Evolutionary conservation across 148 eudicot genomes (phyloP).

Genomic region (Fagopyrum tataricum): DNA sequence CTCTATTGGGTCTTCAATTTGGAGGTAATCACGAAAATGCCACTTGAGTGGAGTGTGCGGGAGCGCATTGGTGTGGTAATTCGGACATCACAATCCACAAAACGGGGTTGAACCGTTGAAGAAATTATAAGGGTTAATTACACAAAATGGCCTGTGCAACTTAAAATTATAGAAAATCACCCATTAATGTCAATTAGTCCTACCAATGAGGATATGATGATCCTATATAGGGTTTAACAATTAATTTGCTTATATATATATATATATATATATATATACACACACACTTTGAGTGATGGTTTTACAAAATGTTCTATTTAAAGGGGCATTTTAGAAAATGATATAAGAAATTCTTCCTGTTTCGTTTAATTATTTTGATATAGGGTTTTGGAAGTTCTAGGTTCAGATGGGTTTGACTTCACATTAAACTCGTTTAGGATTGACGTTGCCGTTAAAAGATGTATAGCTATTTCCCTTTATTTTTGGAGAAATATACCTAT

Average conservation of each 20-base stretch:
- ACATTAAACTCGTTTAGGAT: neutral
- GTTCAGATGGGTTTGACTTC: neutral
- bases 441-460: neutral
- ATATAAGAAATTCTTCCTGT: neutral
- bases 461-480: neutral
- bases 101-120: too few species aligned
- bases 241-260: too few species aligned
- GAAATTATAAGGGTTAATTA: too few species aligned
- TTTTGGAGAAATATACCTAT: neutral
- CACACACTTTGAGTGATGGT: too few species aligned
- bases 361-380: neutral
- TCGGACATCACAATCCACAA: neutral
- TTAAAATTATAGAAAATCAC: too few species aligned
- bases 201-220: too few species aligned
- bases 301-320: too few species aligned
- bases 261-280: too few species aligned
- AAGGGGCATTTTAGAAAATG: neutral
- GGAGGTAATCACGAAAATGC: neutral
- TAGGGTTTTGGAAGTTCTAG: neutral
- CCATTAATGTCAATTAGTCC: too few species aligned
- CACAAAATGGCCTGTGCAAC: too few species aligned
- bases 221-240: too few species aligned
- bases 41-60: slow-evolving; percentile 6
- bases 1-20: neutral
- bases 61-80: neutral